Evolutionary conservation across 2,329 filamentous ascomycete genomes (phyloP), one percentile per base, ranked within the genome.

Genomic region (Paracoccidioides lutzii): DNA sequence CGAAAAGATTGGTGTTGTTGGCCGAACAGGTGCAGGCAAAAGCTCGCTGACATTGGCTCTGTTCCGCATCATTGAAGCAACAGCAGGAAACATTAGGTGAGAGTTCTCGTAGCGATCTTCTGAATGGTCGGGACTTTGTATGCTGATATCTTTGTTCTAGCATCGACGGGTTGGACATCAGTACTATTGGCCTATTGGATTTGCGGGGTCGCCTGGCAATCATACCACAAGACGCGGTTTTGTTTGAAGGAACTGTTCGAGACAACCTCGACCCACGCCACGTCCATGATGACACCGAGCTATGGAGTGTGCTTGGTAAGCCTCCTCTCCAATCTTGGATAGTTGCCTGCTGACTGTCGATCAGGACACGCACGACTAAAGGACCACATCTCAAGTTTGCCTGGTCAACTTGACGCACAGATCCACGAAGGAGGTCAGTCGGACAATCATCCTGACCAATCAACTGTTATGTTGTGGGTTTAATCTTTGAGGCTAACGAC

Each of bases 1-100:
- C 66, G 93, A 98, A 76, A 98, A 97, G 79, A 93, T 98, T 69
- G 93, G 93, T 58, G 90, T 98, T 9, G 93, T 98, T 37, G 93
- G 93, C 55, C 86, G 93, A 51, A 98, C 93, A 0, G 93, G 93
- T 54, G 93, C 93, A 37, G 93, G 93, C 67, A 98, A 98, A 76
- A 95, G 88, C 58, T 95, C 90, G 8, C 76, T 98, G 59, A 97
- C 93, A 0, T 78, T 98, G 59, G 85, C 93, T 2, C 77, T 98
- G 22, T 98, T 98, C 81, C 84, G 94, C 53, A 90, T 98, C 62
- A 97, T 98, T 59, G 94, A 98, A 73, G 82, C 90, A 2, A 81
- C 78, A 41, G 81, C 82, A 44, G 93, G 93, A 53, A 80, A 85
- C 65, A 93, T 98, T 63, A 73, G 67, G 73, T 75, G 65, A 64